Percentiles rank a stretch among this genome's conserved stretches.
phyloP scores from a whole-genome alignment of 148 eudicot species.

The Rhododendron kiyosumense region DNA sequence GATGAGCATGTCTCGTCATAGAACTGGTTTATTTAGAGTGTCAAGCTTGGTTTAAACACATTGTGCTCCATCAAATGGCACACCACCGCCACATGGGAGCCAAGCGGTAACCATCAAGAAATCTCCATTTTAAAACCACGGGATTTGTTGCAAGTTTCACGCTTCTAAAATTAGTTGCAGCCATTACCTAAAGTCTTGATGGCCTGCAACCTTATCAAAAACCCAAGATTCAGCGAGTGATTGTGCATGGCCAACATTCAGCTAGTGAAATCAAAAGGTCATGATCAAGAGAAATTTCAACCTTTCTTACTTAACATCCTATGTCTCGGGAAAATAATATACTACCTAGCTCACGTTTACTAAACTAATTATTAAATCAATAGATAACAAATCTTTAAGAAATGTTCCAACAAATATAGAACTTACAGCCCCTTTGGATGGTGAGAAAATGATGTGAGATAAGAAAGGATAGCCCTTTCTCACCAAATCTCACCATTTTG shows the following conservation, averaged over 20 bases:
- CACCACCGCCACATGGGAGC: background rate
- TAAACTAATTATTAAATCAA: background rate
- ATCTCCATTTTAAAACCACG: background rate
- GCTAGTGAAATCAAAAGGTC: background rate
- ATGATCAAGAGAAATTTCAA: background rate
- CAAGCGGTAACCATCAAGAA: background rate
- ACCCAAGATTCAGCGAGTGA: background rate
- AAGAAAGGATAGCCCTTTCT: too few relatives aligned
- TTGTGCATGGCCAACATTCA: background rate
- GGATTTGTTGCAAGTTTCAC: background rate
- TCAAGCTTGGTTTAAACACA: background rate
- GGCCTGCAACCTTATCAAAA: background rate
- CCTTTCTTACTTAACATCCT: background rate
- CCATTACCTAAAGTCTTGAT: background rate
- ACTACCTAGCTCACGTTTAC: background rate
- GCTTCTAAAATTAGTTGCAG: background rate
- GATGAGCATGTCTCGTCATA: background rate
- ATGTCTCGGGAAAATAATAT: background rate
- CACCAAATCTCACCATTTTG: too few relatives aligned
- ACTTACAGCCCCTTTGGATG: background rate
- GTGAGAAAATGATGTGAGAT: too few relatives aligned
- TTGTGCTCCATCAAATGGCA: background rate
- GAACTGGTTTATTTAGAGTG: background rate
- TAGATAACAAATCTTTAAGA: background rate
- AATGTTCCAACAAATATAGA: background rate